A percentile compares a stretch with the other conserved stretches of the same genome.
Evolutionary conservation across 192 early-diverging fungal genomes (phyloP).

Genomic region (Coemansia sp.): DNA sequence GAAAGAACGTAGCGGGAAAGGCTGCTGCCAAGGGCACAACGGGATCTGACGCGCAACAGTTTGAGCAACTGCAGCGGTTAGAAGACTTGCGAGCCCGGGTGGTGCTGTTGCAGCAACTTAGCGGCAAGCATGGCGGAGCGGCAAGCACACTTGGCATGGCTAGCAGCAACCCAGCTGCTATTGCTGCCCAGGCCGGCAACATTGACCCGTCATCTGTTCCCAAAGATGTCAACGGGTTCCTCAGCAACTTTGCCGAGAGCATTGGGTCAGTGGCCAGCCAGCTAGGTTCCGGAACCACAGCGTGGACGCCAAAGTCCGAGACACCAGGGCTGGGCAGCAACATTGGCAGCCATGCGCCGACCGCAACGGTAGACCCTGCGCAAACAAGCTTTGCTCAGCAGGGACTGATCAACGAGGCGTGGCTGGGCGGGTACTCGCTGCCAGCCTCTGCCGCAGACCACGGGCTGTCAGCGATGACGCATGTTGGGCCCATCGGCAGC

Average conservation of each 20-base stretch:
- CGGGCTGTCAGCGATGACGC: background rate
- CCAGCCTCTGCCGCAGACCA: background rate
- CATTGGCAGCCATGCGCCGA: background rate
- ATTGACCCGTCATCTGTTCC: background rate
- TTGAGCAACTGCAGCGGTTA: conserved; percentile 43
- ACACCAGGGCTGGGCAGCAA: background rate
- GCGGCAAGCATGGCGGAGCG: conserved; percentile 7
- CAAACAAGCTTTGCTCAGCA: conserved; percentile 2
- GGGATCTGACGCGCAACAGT: conserved; percentile 14
- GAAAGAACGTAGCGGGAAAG: background rate
- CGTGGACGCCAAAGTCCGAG: conserved; percentile 2
- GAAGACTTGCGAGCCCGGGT: conserved; percentile 48
- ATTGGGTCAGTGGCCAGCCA: conserved; percentile 47
- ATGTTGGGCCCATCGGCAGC: background rate
- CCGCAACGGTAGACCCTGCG: background rate
- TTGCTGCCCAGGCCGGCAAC: background rate
- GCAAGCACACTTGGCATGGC: background rate
- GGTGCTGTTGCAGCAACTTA: conserved; percentile 43
- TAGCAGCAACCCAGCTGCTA: background rate
- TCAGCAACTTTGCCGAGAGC: conserved; percentile 49
- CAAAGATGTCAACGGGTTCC: conserved; percentile 40
- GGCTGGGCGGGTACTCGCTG: conserved; percentile 3
- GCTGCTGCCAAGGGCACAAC: background rate
- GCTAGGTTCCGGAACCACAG: conserved; percentile 8
- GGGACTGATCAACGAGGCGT: conserved; percentile 3